Evolutionary conservation across 1,284 basidiomycete genomes (phyloP), one percentile per base, ranked within the genome.

Genomic region (Trametes versicolor): DNA sequence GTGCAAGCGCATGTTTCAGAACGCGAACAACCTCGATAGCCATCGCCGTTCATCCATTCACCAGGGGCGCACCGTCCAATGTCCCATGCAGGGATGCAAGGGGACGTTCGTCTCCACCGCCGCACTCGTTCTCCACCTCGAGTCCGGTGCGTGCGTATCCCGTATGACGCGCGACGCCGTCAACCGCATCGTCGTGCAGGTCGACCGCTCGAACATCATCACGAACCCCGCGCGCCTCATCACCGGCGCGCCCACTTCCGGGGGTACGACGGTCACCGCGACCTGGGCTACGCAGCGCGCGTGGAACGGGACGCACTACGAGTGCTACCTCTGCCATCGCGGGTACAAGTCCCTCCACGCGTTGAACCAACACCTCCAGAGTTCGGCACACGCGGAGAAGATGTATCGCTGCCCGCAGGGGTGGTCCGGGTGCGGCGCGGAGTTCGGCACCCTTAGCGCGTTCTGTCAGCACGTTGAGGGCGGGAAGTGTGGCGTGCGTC

Each of bases 261-360:
- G 48, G 15, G 37, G 52, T 5, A 12, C 56, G 56, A 36, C 17
- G 3, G 60, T 63, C 7, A 56, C 61, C 12, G 57, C 49, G 49
- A 50, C 34, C 25, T 72, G 66, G 65, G 78, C 78, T 36, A 79
- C 78, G 10, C 67, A 73, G 23, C 72, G 62, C 21, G 73, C 77
- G 9, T 81, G 75, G 74, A 80, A 81, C 62, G 78, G 78, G 6
- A 0, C 17, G 8, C 69, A 68, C 13, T 81, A 76, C 72, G 80
- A 80, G 67, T 82, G 80, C 70, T 76, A 79, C 64, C 68, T 82
- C 56, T 70, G 69, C 52, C 66, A 70, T 54, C 49, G 51, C 50
- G 50, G 48, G 43, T 70, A 62, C 60, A 13, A 29, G 21, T 37
- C 58, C 19, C 65, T 70, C 23, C 12, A 19, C 17, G 65, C 63